phyloP scores from a whole-genome alignment of 164 flowering plant genomes.

The Tinospora cordifolia region DNA sequence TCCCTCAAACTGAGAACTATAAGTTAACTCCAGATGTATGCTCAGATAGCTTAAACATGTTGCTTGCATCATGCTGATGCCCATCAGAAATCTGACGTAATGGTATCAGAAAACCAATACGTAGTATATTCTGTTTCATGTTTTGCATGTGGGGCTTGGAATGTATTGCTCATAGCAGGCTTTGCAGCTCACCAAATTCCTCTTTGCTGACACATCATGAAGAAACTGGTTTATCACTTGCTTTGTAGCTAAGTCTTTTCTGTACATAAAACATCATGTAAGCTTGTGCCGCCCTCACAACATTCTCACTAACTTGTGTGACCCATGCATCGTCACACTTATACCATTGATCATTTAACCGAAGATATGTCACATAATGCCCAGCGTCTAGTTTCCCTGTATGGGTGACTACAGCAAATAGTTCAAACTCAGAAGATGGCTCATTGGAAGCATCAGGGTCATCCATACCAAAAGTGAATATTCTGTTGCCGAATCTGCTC shows the following conservation, averaged over 20 bases:
- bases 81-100: constrained; percentile 11
- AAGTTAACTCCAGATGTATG: constrained; percentile 1
- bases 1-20: constrained; percentile 18
- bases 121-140: constrained; percentile 9
- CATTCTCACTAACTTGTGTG: constrained; percentile 54
- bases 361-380: constrained; percentile 73
- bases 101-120: constrained; percentile 10
- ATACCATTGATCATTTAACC: constrained; percentile 72
- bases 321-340: constrained; percentile 95
- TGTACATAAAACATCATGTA: constrained; percentile 88
- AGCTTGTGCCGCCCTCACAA: constrained; percentile 76
- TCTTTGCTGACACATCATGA: constrained; percentile 13
- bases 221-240: constrained; percentile 42
- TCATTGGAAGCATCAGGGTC: constrained; percentile 46
- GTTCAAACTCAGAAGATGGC: constrained; percentile 66
- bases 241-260: constrained; percentile 54
- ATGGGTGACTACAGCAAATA: constrained; percentile 88
- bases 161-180: background rate
- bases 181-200: constrained; percentile 5
- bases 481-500: constrained; percentile 66
- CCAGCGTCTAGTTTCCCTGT: constrained; percentile 78
- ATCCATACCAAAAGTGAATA: constrained; percentile 56
- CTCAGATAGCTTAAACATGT: constrained; percentile 9
- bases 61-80: constrained; percentile 9
- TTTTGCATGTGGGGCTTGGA: background rate